Evolutionary conservation across 1,284 basidiomycete genomes (phyloP).

Genomic region (Austroboletus novae-zelandiae): DNA sequence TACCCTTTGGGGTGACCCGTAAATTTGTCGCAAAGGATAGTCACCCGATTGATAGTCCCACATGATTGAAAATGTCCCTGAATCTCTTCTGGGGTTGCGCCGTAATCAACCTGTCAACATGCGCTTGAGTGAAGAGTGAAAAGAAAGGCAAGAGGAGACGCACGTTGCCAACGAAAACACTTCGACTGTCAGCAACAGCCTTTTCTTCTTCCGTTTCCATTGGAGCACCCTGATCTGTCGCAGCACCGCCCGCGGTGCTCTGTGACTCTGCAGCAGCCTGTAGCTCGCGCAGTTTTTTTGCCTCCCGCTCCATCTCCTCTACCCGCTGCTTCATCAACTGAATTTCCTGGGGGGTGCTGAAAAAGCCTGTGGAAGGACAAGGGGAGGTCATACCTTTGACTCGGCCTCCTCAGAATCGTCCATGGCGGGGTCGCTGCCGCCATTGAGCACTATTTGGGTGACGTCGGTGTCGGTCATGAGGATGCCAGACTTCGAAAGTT

Average conservation of each 20-base stretch:
- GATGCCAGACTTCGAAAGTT: constrained; percentile 24
- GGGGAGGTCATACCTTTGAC: constrained; percentile 43
- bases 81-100: constrained; percentile 97
- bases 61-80: constrained; percentile 97
- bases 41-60: constrained; percentile 98
- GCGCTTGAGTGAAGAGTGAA: constrained; percentile 8
- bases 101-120: constrained; percentile 86
- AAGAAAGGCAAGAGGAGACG: constrained; percentile 35
- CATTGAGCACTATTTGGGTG: constrained; percentile 37
- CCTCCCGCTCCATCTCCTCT: constrained; percentile 91
- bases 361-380: not conserved
- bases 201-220: constrained; percentile 79
- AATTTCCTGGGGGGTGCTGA: constrained; percentile 55
- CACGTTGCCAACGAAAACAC: constrained; percentile 97
- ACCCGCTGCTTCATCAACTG: constrained; percentile 90
- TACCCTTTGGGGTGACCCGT: constrained; percentile 99
- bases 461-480: constrained; percentile 36
- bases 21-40: constrained; percentile 99
- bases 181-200: constrained; percentile 79
- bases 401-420: constrained; percentile 61
- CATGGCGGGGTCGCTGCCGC: constrained; percentile 37
- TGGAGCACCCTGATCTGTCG: constrained; percentile 41
- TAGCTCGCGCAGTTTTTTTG: constrained; percentile 85
- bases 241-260: constrained; percentile 38
- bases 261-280: constrained; percentile 83